Evolutionary conservation across 1,284 basidiomycete species (phyloP), one percentile per base, ranked within the genome.

Genomic region (Inonotus obliquus): DNA sequence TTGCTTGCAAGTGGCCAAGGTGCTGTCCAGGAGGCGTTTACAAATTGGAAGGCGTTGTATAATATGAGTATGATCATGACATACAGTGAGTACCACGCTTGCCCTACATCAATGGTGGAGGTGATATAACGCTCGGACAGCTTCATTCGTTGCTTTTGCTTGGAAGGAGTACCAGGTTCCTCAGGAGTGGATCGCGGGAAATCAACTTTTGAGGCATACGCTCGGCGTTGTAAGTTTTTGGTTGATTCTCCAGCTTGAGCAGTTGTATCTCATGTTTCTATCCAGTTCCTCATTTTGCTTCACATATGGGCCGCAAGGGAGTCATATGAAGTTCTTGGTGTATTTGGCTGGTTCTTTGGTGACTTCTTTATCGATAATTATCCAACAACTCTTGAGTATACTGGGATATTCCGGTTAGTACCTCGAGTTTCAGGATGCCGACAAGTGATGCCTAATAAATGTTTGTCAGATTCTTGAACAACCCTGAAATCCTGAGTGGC

Each of bases 351-450:
- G 95, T 94, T 96, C 76, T 98, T 96, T 69, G 94, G 94, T 23
- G 96, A 99, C 75, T 99, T 99, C 76, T 99, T 98, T 81, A 89
- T 98, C 72, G 87, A 94, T 67, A 92, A 94, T 67, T 96, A 94
- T 72, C 94, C 96, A 1, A 79, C 91, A 1, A 87, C 94, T 66
- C 79, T 98, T 7, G 93, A 96, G 65, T 98, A 98, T 73, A 96
- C 94, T 55, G 96, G 96, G 35, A 98, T 99, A 69, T 98, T 96
- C 76, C 85, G 93, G 84, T 91, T 65, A 21, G 35, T 45, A 41
- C 29, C 17, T 44, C 41, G 6, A 17, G n/a, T 4, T 14, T 44
- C 41, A 17, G 41, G 13, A n/a, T 17, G 7, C 17, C n/a, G n/a
- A n/a, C 32, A 9, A 21, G 44, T 29, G n/a, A 61, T 51, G 21